Base-by-base conservation (phyloP, 306 rosid species). In the Pyrus bretschneideri region DNA sequence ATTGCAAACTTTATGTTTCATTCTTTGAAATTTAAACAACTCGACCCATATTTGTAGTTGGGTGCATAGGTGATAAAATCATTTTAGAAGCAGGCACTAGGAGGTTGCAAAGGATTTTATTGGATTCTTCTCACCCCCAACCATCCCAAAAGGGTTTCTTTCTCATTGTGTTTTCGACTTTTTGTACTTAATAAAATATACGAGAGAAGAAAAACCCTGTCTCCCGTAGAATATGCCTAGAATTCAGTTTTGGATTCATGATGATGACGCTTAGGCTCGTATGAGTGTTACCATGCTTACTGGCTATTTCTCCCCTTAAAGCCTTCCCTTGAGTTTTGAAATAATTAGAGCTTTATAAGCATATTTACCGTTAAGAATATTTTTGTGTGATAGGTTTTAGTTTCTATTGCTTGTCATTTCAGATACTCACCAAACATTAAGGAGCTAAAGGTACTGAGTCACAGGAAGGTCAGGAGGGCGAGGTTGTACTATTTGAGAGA, bases 381-480 rank as follows among this genome's bases (percentile, higher is more conserved):
- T 25, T 55, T 51, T 51, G 0, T 51, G 19, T 15, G 21, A 52
- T 19, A 33, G 18, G 33, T 67, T 13, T 15, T 23, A 21, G 13
- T 58, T 21, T 42, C 72, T 72, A 62, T 77, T n/a, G 73, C 25
- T 58, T 76, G 27, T 67, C 72, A 62, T 66, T 76, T 74, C 88
- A 95, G 98, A 72, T 95, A 95, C 88, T 95, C 97, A 14, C 99
- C 97, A 67, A 92, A 89, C 85, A 90, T 95, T 77, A 95, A 92
- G 85, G 97, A 92, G 84, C 52, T 95, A 58, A 95, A 76, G 82
- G 97, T 95, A 55, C 79, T 92, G 15, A 88, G 6, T 45, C 97
- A 92, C 85, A 89, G 99, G 70, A 90, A 92, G 83, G 99, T 95
- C 54, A 82, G 99, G 85, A 88, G 96, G 81, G 99, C 99, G 23